Conservation (phyloP, 257 asterid species). For the Forsythia suspensa region DNA sequence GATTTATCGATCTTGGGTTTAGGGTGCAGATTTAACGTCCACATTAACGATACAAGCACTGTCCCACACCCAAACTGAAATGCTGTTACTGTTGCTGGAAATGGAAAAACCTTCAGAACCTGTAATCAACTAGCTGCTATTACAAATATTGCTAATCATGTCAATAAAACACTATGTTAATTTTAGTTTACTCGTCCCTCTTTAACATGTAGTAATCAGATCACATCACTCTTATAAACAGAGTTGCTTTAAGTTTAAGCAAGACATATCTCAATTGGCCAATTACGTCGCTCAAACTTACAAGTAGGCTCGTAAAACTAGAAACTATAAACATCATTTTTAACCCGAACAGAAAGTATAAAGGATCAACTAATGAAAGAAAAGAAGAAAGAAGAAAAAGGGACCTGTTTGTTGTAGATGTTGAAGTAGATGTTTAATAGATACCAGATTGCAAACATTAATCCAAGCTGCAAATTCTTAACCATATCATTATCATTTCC, state of each 20-base stretch:
- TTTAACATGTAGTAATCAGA: no score
- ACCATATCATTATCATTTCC: slow-evolving; percentile 18
- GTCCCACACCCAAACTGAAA: slow-evolving; percentile 88
- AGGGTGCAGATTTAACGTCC: slow-evolving; percentile 72
- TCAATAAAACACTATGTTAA: no score
- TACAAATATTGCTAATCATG: background rate
- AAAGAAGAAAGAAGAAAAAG: background rate
- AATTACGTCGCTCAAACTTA: no score
- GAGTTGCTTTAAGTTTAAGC: no score
- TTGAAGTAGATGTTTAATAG: slow-evolving; percentile 77
- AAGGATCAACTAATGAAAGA: background rate
- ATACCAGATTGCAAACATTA: slow-evolving; percentile 80
- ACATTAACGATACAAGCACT: slow-evolving; percentile 53
- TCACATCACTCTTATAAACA: no score
- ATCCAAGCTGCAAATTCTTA: slow-evolving; percentile 54
- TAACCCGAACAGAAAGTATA: no score
- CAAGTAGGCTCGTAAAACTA: no score
- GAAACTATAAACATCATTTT: no score
- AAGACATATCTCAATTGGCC: no score
- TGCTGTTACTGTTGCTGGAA: slow-evolving; percentile 79
- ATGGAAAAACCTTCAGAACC: slow-evolving; percentile 78
- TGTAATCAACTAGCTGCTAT: slow-evolving; percentile 17
- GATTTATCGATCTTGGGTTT: slow-evolving; percentile 64
- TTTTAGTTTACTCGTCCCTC: background rate
- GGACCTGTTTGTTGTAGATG: slow-evolving; percentile 85